Evolutionary conservation across 1,284 basidiomycete species (phyloP), one percentile per base, ranked within the genome.

Genomic region (Amylostereum areolatum): DNA sequence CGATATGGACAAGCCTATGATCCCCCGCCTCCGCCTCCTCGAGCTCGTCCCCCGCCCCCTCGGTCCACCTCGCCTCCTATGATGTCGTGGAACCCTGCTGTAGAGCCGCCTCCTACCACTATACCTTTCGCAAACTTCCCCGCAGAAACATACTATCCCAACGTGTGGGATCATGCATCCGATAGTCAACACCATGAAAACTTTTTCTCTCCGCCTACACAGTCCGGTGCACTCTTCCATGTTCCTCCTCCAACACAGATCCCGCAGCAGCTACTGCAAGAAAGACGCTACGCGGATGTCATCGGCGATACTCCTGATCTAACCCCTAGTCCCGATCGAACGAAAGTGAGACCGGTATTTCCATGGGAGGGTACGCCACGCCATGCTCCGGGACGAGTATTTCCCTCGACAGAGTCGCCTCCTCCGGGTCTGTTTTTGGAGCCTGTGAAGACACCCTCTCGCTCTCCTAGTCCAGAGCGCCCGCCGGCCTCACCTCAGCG

Each of bases 321-420:
- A 37, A 46, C 55, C 12, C 59, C 59, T 78, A 75, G 72, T 49
- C 92, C 94, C 1, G 86, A 95, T 62, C 77, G 72, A 12, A 69
- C 66, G 29, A 89, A 88, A 58, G 79, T 95, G 29, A 84, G 85
- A 56, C 71, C 78, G 27, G 74, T 97, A n/a, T 97, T 98, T 64
- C 94, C 95, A 6, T 98, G 95, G 95, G 95, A 98, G 64, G 77
- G 81, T 49, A 78, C 76, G 50, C 78, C 77, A 3, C 80, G 87
- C 43, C 73, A 75, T 40, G 60, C 73, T 49, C 83, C 90, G 6
- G 74, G 76, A 12, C 81, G 92, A 46, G 80, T 89, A 10, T 93
- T 94, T 63, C 92, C 92, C n/a, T 68, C 67, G 18, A 72, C 78
- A 28, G 83, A 87, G 49, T 70, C 75, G 8, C 80, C 83, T 3